Conservation (phyloP, 78 protist genomes). For the Fonticula alba region DNA sequence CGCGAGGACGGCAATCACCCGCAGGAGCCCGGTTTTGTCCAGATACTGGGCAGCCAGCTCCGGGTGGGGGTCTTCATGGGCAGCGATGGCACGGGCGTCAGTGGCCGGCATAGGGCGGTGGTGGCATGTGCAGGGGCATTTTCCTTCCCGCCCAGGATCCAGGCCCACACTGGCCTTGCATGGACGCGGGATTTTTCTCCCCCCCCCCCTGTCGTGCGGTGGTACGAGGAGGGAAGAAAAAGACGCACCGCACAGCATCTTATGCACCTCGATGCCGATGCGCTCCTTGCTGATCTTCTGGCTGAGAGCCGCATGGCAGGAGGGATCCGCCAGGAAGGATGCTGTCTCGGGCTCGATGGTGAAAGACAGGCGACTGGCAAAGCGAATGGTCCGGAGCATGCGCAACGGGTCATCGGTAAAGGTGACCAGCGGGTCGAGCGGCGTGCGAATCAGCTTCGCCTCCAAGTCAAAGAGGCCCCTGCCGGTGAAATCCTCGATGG, state of each 20-base stretch:
- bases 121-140: too few relatives aligned
- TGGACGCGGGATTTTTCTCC: too few relatives aligned
- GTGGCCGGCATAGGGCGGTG: too few relatives aligned
- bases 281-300: conserved; percentile 50
- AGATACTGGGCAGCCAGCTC: too few relatives aligned
- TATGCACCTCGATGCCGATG: conserved; percentile 41
- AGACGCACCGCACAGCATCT: conserved; percentile 28
- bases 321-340: conserved; percentile 6
- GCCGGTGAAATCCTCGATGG: conserved; percentile 55
- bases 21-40: too few relatives aligned
- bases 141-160: too few relatives aligned
- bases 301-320: conserved; percentile 21
- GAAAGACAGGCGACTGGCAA: conserved; percentile 54
- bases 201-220: too few relatives aligned
- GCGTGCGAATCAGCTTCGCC: conserved; percentile 60
- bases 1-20: too few relatives aligned
- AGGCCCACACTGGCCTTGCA: too few relatives aligned
- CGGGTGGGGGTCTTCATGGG: too few relatives aligned
- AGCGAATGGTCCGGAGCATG: conserved; percentile 64
- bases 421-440: conserved; percentile 66
- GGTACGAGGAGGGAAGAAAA: too few relatives aligned
- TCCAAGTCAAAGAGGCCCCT: conserved; percentile 56
- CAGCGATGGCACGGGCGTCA: too few relatives aligned
- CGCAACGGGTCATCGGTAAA: conserved; percentile 92
- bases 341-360: conserved; percentile 15